A percentile compares a stretch with the other conserved stretches of the same genome.
phyloP scores from a whole-genome alignment of 495 filamentous ascomycete genomes.

The Penicillium bovifimosum region DNA sequence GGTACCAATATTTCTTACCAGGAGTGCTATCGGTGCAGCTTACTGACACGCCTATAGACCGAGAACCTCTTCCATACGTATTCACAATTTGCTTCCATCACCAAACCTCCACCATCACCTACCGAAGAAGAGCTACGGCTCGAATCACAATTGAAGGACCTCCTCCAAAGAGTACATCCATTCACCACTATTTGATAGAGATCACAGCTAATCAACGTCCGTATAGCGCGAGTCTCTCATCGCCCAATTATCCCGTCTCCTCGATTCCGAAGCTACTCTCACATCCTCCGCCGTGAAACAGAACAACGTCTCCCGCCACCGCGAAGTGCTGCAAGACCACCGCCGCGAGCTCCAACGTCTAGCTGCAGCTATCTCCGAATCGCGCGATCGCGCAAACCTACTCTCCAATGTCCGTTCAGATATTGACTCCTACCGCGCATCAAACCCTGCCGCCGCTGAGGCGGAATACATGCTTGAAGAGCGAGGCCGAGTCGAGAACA shows the following conservation, averaged over 20 bases:
- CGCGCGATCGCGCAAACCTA: constrained; percentile 85
- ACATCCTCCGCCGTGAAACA: constrained; percentile 88
- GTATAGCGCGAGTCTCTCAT: constrained; percentile 74
- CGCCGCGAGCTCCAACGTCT: constrained; percentile 74
- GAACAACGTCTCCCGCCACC: constrained; percentile 87
- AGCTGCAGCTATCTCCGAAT: constrained; percentile 57
- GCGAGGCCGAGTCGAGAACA: constrained; percentile 74
- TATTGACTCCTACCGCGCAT: constrained; percentile 79
- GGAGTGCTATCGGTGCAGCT: constrained; percentile 2
- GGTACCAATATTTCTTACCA: constrained; percentile 43
- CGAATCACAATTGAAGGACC: constrained; percentile 76
- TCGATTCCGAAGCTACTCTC: constrained; percentile 89
- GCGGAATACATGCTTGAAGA: constrained; percentile 97
- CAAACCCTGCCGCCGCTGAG: constrained; percentile 74
- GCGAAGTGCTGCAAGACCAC: constrained; percentile 84
- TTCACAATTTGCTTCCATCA: constrained; percentile 81
- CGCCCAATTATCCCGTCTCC: constrained; percentile 76
- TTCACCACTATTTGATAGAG: constrained; percentile 5
- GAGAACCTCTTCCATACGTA: constrained; percentile 92
- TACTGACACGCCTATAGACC: constrained; percentile 52
- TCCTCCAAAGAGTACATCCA: constrained; percentile 53
- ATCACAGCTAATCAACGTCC: not conserved
- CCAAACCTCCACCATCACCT: constrained; percentile 74
- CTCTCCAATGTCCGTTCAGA: constrained; percentile 86
- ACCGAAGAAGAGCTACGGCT: constrained; percentile 77